Conservation (phyloP, 2,329 filamentous ascomycete genomes). For the Aspergillus costaricaensis region DNA sequence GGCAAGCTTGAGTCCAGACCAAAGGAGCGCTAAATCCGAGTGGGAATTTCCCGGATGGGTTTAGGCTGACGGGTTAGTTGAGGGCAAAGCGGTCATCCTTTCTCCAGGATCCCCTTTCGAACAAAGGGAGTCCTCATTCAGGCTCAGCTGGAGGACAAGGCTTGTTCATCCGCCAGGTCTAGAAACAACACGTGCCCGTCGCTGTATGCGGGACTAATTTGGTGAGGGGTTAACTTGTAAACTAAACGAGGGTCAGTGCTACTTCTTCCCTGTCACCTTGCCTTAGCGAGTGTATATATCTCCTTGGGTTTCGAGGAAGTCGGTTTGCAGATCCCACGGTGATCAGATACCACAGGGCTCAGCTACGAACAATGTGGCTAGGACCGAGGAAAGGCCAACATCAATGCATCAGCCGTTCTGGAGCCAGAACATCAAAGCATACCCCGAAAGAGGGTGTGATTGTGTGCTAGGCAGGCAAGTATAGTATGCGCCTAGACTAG, state of each 20-base stretch:
- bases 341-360: too few species aligned
- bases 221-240: not conserved
- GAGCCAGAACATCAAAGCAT: too few species aligned
- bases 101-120: not conserved
- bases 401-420: too few species aligned
- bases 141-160: not conserved
- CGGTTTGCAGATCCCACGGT: too few species aligned
- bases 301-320: too few species aligned
- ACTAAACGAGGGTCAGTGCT: not conserved
- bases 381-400: too few species aligned
- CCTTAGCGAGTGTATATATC: too few species aligned
- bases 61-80: not conserved
- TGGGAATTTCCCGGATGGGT: not conserved
- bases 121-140: slow-evolving; percentile 3
- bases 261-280: not conserved
- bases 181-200: slow-evolving; percentile 24
- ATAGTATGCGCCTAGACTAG: not conserved
- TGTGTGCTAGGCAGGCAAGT: not conserved
- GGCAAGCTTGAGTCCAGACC: slow-evolving; percentile 6
- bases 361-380: too few species aligned
- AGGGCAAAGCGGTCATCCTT: not conserved
- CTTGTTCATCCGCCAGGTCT: slow-evolving; percentile 1
- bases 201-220: slow-evolving; percentile 22
- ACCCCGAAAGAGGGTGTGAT: too few species aligned
- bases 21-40: not conserved